Conservation (phyloP, 768 basidiomycete genomes). For the Daedaleopsis nitida region DNA sequence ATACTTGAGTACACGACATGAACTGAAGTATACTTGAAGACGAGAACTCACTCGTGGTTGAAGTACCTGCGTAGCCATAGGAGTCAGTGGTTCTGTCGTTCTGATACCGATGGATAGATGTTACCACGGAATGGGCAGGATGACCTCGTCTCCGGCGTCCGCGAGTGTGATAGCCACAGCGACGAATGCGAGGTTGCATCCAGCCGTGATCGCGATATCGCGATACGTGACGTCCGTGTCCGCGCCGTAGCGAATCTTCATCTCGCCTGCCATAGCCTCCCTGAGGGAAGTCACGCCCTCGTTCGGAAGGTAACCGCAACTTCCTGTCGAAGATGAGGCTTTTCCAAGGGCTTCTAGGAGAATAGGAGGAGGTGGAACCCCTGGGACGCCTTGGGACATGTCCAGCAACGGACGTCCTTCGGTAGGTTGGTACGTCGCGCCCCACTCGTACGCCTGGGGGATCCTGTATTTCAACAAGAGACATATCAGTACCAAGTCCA, state of each 20-base stretch:
- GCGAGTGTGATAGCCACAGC: conserved; percentile 63
- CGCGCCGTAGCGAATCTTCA: conserved; percentile 57
- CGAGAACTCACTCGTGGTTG: conserved; percentile 54
- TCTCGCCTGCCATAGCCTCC: conserved; percentile 57
- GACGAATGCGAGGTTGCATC: conserved; percentile 75
- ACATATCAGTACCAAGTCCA: no score
- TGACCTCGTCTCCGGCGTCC: conserved; percentile 69
- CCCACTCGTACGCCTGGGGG: conserved; percentile 62
- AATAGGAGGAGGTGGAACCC: conserved; percentile 55
- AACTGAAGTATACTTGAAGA: conserved; percentile 4
- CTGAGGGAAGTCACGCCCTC: conserved; percentile 60
- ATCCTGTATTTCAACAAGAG: conserved; percentile 41
- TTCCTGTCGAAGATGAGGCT: conserved; percentile 43
- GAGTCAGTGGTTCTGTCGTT: not conserved
- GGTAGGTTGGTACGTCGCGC: conserved; percentile 42
- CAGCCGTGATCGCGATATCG: conserved; percentile 70
- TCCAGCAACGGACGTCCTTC: conserved; percentile 55
- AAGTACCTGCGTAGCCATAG: conserved; percentile 54
- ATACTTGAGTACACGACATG: no score
- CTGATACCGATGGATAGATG: not conserved
- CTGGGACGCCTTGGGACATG: conserved; percentile 79
- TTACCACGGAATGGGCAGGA: conserved; percentile 74
- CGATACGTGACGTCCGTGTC: conserved; percentile 48
- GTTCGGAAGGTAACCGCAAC: conserved; percentile 59
- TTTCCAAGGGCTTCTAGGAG: conserved; percentile 47